Evolutionary conservation across 768 basidiomycete genomes (phyloP).

Genomic region (Boletus speciosus): DNA sequence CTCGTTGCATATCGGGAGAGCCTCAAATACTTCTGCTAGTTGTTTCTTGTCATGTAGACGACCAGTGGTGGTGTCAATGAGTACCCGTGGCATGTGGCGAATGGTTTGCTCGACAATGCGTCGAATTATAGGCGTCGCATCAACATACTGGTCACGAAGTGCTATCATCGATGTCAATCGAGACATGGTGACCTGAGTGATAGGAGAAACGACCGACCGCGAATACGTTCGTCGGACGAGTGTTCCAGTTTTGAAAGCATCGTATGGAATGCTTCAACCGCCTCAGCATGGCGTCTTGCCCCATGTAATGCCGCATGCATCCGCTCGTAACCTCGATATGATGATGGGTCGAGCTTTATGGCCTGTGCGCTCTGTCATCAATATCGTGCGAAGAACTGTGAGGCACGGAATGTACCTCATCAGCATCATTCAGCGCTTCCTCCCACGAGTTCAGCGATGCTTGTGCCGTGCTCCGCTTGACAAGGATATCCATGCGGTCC

Average conservation of each 20-base stretch:
- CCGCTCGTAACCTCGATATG: neutral
- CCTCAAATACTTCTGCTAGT: neutral
- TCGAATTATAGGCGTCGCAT: neutral
- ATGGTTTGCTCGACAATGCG: neutral
- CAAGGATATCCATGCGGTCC: neutral
- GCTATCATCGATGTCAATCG: neutral
- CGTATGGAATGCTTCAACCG: neutral
- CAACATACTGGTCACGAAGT: neutral
- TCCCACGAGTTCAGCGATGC: neutral
- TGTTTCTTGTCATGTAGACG: neutral
- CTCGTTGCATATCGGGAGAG: neutral
- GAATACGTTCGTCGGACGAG: neutral
- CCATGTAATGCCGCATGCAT: neutral
- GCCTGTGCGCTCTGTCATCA: neutral
- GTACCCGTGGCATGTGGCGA: neutral
- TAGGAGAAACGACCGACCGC: neutral
- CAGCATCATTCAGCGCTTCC: neutral
- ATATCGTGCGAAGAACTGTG: too few species aligned
- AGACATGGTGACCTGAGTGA: neutral
- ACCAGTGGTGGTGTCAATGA: constrained; percentile 1
- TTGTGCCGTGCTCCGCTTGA: neutral
- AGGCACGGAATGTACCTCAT: neutral
- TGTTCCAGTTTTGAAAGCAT: neutral
- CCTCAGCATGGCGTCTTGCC: neutral
- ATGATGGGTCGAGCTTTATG: neutral